A percentile compares a stretch with the other conserved stretches of the same genome.
Evolutionary conservation across 257 asterid species (phyloP).

Genomic region (Ehretia macrophylla): DNA sequence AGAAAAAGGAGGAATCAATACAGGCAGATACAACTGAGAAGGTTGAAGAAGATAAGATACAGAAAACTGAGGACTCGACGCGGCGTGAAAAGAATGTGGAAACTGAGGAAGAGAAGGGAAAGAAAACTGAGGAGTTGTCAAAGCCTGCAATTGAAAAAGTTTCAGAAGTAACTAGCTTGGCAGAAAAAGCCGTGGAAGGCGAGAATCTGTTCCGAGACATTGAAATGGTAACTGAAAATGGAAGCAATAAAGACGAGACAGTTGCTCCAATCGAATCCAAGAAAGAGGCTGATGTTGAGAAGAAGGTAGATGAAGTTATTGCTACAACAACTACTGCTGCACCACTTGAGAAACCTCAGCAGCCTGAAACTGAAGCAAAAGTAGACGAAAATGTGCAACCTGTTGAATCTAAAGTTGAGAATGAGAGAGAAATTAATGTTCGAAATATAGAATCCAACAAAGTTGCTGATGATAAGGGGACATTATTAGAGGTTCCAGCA

Average conservation of each 20-base stretch:
- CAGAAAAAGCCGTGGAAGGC: constrained; percentile 24
- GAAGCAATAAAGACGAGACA: constrained; percentile 13
- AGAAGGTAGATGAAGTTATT: constrained; percentile 17
- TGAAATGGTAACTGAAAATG: constrained; percentile 28
- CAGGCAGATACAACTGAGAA: constrained; percentile 11
- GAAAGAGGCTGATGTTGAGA: constrained; percentile 26
- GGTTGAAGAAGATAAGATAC: constrained; percentile 15
- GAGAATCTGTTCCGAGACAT: constrained; percentile 33
- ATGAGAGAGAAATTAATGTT: constrained; percentile 27
- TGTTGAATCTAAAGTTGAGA: constrained; percentile 20
- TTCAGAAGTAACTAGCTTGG: constrained; percentile 10
- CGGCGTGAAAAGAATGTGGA: constrained; percentile 9
- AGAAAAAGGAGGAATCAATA: constrained; percentile 3
- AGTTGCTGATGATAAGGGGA: constrained; percentile 26
- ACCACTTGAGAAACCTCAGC: constrained; percentile 17
- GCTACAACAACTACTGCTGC: constrained; percentile 1
- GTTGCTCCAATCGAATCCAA: constrained; percentile 18
- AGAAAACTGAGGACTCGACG: constrained; percentile 17
- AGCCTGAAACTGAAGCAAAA: constrained; percentile 23
- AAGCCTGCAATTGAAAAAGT: constrained; percentile 20
- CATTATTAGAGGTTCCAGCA: constrained; percentile 35
- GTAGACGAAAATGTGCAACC: constrained; percentile 22
- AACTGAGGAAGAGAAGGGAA: constrained; percentile 9
- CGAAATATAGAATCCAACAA: constrained; percentile 20
- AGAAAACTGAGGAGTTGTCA: constrained; percentile 21